These are phyloP conservation scores for Mucor piriformis DNA, from an alignment of 371 early-diverging fungal species.

Conservation along the genomic window DNA sequence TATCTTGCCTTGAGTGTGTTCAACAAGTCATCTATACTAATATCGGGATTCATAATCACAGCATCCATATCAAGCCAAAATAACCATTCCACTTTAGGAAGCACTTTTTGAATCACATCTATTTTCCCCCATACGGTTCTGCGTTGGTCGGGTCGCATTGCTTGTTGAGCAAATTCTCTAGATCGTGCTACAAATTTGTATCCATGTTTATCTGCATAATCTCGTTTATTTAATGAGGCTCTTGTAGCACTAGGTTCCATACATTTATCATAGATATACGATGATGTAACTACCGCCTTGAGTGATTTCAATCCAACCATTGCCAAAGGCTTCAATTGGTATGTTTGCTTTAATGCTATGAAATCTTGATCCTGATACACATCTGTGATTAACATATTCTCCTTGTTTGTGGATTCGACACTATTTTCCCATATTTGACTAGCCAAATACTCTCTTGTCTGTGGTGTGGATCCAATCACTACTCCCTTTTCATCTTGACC, in stretches of 20 bases:
- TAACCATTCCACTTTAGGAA: constrained; percentile 63
- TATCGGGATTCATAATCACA: constrained; percentile 47
- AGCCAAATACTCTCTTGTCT: neutral
- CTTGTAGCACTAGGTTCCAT: constrained; percentile 63
- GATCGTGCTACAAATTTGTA: constrained; percentile 60
- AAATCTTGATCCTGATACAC: constrained; percentile 49
- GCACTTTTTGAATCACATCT: constrained; percentile 54
- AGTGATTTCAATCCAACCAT: neutral
- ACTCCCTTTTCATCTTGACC: constrained; percentile 23
- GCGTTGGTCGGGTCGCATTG: constrained; percentile 40
- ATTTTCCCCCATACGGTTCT: constrained; percentile 65
- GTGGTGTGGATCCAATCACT: constrained; percentile 13
- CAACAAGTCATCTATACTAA: constrained; percentile 40
- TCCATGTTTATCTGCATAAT: constrained; percentile 52
- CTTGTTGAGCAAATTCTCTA: constrained; percentile 58
- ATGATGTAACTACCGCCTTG: constrained; percentile 52
- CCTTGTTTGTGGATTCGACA: constrained; percentile 38
- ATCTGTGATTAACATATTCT: constrained; percentile 34
- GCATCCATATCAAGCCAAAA: constrained; percentile 72
- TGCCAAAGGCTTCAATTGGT: constrained; percentile 3
- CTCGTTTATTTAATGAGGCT: constrained; percentile 54
- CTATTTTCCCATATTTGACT: constrained; percentile 45
- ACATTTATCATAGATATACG: constrained; percentile 61
- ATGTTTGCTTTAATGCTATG: neutral
- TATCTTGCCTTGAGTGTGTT: constrained; percentile 19